Evolutionary conservation across 352 stramenopile species (phyloP), one percentile per base, ranked within the genome.

Genomic region (Globisporangium viniferum): DNA sequence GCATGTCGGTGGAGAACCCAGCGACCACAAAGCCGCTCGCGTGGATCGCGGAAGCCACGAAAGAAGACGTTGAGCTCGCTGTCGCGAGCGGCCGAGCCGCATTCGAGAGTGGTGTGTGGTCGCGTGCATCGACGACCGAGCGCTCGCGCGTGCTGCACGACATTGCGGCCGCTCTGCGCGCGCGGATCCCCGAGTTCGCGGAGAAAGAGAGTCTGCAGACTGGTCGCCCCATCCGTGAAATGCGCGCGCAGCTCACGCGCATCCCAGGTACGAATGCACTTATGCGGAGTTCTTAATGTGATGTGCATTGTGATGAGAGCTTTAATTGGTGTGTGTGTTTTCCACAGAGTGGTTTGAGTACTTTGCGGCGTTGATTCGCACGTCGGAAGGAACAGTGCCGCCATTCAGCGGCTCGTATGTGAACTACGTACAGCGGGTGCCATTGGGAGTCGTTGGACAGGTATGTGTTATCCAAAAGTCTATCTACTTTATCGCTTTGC

Each of bases 311-410:
- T 20, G 24, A 14, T 18, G 35, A 29, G 31, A 24, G 48, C 12
- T 55, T 22, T 67, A 36, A 55, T 27, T 61, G 18, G 22, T 59
- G 18, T 12, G 31, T 51, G 56, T 51, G 1, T 22, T 35, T 44
- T 48, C 24, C 12, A 33, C 64, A 75, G 87, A 95, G 69, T 94
- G 87, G 86, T 89, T 94, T 60, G 85, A 93, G 75, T 94, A 95
- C 62, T 94, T 94, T 71, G 79, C 82, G 36, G 78, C 82, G 27
- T 68, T 95, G n/a, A 77, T 88, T 20, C 72, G 88, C 15, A 92
- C 81, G 27, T 70, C 78, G 31, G 85, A 94, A 66, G 86, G 82
- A n/a, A 75, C 77, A 12, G 75, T 90, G 20, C 78, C 83, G 39
- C 82, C 83, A 3, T 94, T 94, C 64, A 80, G 70, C 31, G 79